phyloP scores from a whole-genome alignment of 768 basidiomycete species.

The Lentinus brumalis region DNA sequence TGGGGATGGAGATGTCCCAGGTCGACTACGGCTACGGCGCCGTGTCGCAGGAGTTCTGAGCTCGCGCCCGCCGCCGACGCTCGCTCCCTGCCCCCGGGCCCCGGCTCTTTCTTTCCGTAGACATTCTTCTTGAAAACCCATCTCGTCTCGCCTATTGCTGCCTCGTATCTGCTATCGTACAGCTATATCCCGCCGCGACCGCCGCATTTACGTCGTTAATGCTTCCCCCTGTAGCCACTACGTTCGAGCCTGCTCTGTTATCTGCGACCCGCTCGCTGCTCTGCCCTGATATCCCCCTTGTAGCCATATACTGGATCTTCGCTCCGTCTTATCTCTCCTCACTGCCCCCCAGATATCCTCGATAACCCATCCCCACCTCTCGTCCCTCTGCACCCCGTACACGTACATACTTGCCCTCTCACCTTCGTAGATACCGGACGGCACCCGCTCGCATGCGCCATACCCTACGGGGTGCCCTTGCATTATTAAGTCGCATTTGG shows the following conservation, averaged over 20 bases:
- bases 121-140: not conserved
- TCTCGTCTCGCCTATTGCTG: not conserved
- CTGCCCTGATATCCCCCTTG: conserved; percentile 8
- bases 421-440: conserved; percentile 12
- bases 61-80: not conserved
- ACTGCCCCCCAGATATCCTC: not conserved
- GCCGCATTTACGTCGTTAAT: conserved; percentile 3
- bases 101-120: not conserved
- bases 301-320: conserved; percentile 10
- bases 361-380: too few relatives aligned
- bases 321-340: not conserved
- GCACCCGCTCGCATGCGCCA: not conserved
- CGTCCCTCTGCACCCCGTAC: not conserved
- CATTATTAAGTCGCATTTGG: conserved; percentile 2
- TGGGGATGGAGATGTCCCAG: not conserved
- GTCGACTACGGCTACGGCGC: conserved; percentile 15
- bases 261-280: not conserved
- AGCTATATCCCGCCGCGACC: not conserved
- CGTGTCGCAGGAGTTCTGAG: conserved; percentile 13
- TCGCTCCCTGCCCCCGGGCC: not conserved
- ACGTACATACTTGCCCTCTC: conserved; percentile 5
- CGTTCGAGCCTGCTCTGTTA: not conserved
- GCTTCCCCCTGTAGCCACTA: conserved; percentile 5
- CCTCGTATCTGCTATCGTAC: not conserved
- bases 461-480: conserved; percentile 11